phyloP scores from a whole-genome alignment of 2,329 filamentous ascomycete species.

The Nemania sp. region DNA sequence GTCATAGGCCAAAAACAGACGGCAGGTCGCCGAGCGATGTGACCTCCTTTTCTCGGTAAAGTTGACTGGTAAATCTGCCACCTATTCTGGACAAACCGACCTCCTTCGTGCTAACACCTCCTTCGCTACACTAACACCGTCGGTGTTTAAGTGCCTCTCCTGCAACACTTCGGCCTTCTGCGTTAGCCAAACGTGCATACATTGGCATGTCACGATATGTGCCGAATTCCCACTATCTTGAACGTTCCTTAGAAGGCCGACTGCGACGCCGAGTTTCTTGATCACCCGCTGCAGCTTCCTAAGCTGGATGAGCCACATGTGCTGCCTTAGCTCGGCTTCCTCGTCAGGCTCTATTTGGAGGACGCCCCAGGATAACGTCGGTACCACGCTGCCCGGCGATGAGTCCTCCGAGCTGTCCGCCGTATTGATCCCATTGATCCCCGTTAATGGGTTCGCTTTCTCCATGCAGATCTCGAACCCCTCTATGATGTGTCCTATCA shows the following conservation, averaged over 20 bases:
- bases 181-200: conserved; percentile 21
- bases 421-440: no score
- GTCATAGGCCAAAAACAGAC: no score
- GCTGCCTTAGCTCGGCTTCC: conserved; percentile 18
- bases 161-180: conserved; percentile 15
- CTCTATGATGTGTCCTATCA: conserved; percentile 21
- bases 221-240: conserved; percentile 11
- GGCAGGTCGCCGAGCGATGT: no score
- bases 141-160: neutral
- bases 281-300: conserved; percentile 12
- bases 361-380: conserved; percentile 11
- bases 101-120: no score
- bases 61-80: no score
- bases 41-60: no score
- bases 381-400: neutral
- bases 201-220: conserved; percentile 9
- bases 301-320: conserved; percentile 22
- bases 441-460: neutral
- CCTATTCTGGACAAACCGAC: no score
- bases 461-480: conserved; percentile 14
- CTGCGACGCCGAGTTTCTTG: conserved; percentile 8
- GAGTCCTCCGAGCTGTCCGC: neutral
- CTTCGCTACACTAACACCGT: no score
- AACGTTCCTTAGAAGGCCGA: neutral
- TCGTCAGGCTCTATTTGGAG: conserved; percentile 20